These are phyloP conservation scores for Colletotrichum higginsianum DNA, from an alignment of 2,329 filamentous ascomycete species.

Conservation along the genomic window DNA sequence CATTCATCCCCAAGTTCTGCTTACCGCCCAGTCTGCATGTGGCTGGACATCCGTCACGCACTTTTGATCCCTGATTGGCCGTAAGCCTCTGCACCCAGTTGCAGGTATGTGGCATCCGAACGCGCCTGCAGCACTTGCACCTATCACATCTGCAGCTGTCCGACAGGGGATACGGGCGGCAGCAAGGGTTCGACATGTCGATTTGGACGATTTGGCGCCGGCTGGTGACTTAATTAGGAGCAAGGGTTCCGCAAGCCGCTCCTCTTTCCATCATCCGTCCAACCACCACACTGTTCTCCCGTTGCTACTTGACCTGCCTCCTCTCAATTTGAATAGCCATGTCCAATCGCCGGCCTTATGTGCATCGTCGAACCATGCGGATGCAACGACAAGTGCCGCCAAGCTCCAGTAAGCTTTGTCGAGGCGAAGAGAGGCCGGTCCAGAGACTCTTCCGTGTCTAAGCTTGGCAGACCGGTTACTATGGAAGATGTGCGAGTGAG, in stretches of 20 bases:
- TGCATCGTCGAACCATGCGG: slow-evolving; percentile 45
- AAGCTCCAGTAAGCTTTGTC: slow-evolving; percentile 40
- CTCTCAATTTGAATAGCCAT: slow-evolving; percentile 31
- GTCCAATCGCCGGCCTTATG: slow-evolving; percentile 40
- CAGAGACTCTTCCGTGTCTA: slow-evolving; percentile 9
- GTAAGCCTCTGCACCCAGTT: slow-evolving; percentile 45
- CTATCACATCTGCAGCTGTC: slow-evolving; percentile 50
- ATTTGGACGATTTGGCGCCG: slow-evolving; percentile 37
- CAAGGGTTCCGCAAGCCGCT: slow-evolving; percentile 34
- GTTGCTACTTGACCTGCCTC: slow-evolving; percentile 41
- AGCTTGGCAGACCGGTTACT: slow-evolving; percentile 13
- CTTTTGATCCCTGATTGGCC: slow-evolving; percentile 56
- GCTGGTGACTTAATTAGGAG: slow-evolving; percentile 29
- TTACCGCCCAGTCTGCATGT: slow-evolving; percentile 64
- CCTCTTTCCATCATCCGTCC: slow-evolving; percentile 31
- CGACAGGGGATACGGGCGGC: slow-evolving; percentile 43
- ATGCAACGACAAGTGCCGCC: slow-evolving; percentile 49
- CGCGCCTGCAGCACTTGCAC: slow-evolving; percentile 33
- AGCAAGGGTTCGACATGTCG: slow-evolving; percentile 49
- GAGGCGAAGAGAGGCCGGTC: slow-evolving; percentile 16
- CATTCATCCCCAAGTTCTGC: slow-evolving; percentile 36
- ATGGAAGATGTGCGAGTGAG: slow-evolving; percentile 18
- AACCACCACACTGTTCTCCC: slow-evolving; percentile 50
- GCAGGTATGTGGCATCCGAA: slow-evolving; percentile 43
- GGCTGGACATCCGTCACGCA: slow-evolving; percentile 58